These are phyloP conservation scores for Scedosporium boydii DNA, from an alignment of 2,329 filamentous ascomycete species.

Conservation along the genomic window DNA sequence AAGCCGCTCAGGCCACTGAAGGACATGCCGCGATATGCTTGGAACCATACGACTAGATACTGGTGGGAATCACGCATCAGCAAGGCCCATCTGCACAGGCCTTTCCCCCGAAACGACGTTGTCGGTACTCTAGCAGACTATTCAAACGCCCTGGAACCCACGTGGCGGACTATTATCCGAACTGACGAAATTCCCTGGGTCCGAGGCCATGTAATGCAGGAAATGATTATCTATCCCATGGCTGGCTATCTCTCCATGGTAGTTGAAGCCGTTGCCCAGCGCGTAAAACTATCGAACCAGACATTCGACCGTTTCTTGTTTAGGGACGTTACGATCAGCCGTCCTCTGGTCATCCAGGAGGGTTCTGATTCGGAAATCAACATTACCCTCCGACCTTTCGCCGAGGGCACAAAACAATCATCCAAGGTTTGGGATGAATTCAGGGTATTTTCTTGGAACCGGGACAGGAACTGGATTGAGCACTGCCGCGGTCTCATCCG, in stretches of 20 bases:
- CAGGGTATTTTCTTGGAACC: conserved; percentile 42
- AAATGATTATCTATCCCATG: conserved; percentile 39
- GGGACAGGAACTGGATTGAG: conserved; percentile 44
- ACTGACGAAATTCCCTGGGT: conserved; percentile 42
- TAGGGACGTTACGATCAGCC: conserved; percentile 33
- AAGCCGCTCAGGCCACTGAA: conserved; percentile 24
- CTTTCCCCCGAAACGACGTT: conserved; percentile 38
- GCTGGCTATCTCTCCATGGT: conserved; percentile 41
- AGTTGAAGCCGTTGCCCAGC: conserved; percentile 34
- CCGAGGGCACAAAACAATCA: conserved; percentile 18
- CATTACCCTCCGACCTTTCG: conserved; percentile 15
- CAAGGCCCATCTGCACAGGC: conserved; percentile 30
- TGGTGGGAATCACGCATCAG: conserved; percentile 44
- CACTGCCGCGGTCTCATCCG: conserved; percentile 46
- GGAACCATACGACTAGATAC: conserved; percentile 42
- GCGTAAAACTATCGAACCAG: conserved; percentile 14
- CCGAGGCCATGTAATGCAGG: conserved; percentile 39
- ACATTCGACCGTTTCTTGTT: conserved; percentile 25
- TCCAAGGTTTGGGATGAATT: conserved; percentile 46
- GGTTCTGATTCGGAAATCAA: conserved; percentile 17
- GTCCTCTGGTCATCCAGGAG: conserved; percentile 40
- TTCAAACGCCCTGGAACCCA: conserved; percentile 32
- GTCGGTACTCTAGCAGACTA: conserved; percentile 37
- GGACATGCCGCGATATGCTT: conserved; percentile 42
- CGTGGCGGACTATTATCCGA: conserved; percentile 40